Base-by-base conservation (phyloP, 495 filamentous ascomycete genomes). In the Aspergillus leporis region DNA sequence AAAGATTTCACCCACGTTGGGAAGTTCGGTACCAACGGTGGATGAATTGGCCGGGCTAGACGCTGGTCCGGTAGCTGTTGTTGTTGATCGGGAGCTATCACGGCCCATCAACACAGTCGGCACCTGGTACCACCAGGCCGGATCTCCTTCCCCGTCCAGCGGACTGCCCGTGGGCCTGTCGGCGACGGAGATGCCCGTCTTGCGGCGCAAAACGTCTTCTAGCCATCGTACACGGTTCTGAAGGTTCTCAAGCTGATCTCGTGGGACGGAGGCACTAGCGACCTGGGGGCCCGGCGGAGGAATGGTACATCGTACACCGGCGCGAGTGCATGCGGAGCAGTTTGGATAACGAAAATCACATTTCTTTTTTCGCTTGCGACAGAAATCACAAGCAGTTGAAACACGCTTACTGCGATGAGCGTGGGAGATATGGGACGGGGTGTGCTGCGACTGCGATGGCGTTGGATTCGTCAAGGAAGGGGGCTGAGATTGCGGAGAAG, bases 311-410 rank as follows among this genome's bases (percentile, higher is more conserved):
- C 79, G 77, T 18, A 83, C 78, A 7, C 78, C 76, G 41, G 79
- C 79, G 40, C 78, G 77, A 10, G 75, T 75, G 53, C 80, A 83
- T 16, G 79, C 78, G 18, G 78, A 76, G 56, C 80, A 83, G 58
- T 78, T 81, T 31, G 80, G 80, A 43, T 82, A 83, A 34, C 75
- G 73, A 53, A 82, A 81, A 56, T 83, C 80, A 62, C 80, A 83
- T 69, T 81, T 81, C 51, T 81, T 83, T 68, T 83, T 83, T 12
- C 80, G 67, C 54, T 78, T 80, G 47, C 80, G 74, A 68, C 80
- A 83, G 34, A 81, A 78, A 55, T 82, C 79, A 61, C 80, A 83
- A 21, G 80, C 80, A 1, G 76, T 79, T 14, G 76, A 77, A 21
- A 79, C 76, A 28, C 76, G 76, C 58, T 79, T 79, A 47, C 66